These are phyloP conservation scores for Claviceps maximensis DNA, from an alignment of 2,329 filamentous ascomycete species.

Conservation along the genomic window DNA sequence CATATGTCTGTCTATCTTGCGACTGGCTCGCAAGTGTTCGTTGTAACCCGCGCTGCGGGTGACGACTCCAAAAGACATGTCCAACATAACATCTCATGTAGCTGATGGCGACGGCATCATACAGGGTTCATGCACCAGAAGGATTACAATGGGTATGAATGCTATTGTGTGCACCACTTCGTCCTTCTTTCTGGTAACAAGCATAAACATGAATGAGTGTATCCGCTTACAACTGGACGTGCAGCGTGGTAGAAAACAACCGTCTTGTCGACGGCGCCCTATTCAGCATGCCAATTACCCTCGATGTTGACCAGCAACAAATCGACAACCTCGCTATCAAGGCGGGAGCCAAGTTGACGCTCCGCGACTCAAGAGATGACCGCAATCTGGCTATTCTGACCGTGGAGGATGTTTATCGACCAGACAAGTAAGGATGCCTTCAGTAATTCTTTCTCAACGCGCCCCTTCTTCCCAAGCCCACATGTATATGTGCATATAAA, in stretches of 20 bases:
- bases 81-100: background rate
- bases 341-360: constrained; percentile 67
- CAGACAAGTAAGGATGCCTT: constrained; percentile 80
- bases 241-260: constrained; percentile 74
- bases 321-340: constrained; percentile 67
- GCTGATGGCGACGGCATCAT: constrained; percentile 6
- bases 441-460: background rate
- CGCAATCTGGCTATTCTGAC: constrained; percentile 91
- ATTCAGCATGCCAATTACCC: constrained; percentile 93
- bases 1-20: background rate
- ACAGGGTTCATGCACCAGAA: constrained; percentile 92
- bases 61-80: background rate
- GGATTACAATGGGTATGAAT: constrained; percentile 79
- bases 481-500: too few species aligned
- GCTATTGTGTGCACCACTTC: background rate
- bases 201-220: background rate
- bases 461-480: background rate
- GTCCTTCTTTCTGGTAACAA: background rate
- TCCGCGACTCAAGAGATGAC: constrained; percentile 94
- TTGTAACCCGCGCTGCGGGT: too few species aligned
- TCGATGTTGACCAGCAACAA: constrained; percentile 65
- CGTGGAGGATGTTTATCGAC: constrained; percentile 87
- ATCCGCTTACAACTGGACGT: background rate
- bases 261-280: constrained; percentile 79
- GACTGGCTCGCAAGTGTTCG: background rate